phyloP scores from a whole-genome alignment of 192 early-diverging fungal species.

The Ambispora gerdemannii region DNA sequence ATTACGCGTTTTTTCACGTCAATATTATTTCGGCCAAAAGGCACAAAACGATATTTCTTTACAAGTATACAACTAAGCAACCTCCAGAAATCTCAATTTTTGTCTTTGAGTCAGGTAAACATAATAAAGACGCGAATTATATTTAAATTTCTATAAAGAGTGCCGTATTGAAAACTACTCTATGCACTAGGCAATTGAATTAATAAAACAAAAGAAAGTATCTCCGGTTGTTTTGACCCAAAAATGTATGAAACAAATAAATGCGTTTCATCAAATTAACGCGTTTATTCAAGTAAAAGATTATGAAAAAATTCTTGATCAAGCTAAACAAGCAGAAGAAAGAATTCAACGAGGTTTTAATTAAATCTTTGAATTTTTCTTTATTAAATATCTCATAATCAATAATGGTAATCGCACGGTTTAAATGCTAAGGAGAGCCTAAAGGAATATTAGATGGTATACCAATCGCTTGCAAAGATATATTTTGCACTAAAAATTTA shows the following conservation, averaged over 20 bases:
- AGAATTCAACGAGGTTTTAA: conserved; percentile 37
- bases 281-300: conserved; percentile 44
- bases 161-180: too few species aligned
- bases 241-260: conserved; percentile 34
- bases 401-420: background rate
- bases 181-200: conserved; percentile 2
- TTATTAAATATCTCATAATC: background rate
- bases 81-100: too few species aligned
- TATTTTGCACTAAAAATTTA: conserved; percentile 61
- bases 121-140: too few species aligned
- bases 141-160: too few species aligned
- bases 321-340: conserved; percentile 32
- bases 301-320: conserved; percentile 21
- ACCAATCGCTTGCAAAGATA: conserved; percentile 76
- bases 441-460: conserved; percentile 58
- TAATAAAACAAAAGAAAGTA: conserved; percentile 24
- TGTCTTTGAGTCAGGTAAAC: too few species aligned
- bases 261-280: conserved; percentile 37
- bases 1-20: too few species aligned
- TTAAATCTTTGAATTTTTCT: background rate
- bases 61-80: too few species aligned
- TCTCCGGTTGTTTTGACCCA: conserved; percentile 22
- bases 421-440: conserved; percentile 21
- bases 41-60: too few species aligned
- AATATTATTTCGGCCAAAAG: too few species aligned